Conservation (phyloP, 805 yeast species). For the Candida namnaoensis region DNA sequence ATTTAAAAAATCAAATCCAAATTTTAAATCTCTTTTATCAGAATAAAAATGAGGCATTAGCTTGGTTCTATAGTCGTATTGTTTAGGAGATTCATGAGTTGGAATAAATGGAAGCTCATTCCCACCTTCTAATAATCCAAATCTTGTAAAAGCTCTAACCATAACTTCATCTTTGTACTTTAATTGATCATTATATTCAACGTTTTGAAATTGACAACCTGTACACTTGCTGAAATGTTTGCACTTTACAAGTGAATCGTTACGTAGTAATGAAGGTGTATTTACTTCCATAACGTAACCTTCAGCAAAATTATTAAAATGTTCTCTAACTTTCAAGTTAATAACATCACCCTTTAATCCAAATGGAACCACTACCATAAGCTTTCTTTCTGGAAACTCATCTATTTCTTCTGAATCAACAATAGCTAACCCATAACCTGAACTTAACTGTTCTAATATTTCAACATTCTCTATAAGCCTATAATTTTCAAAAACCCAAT, state of each 20-base stretch:
- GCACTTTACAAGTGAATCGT: slow-evolving; percentile 49
- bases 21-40: slow-evolving; percentile 42
- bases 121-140: slow-evolving; percentile 46
- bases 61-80: slow-evolving; percentile 76
- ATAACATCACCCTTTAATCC: slow-evolving; percentile 78
- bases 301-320: slow-evolving; percentile 65
- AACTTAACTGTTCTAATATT: slow-evolving; percentile 54
- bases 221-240: slow-evolving; percentile 83
- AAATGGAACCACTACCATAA: slow-evolving; percentile 75
- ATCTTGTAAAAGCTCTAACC: slow-evolving; percentile 68
- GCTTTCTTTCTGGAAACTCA: slow-evolving; percentile 20
- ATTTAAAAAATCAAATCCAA: slow-evolving; percentile 71
- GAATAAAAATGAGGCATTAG: slow-evolving; percentile 93
- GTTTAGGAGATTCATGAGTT: slow-evolving; percentile 69
- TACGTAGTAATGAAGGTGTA: slow-evolving; percentile 31
- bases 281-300: slow-evolving; percentile 55
- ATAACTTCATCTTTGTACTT: slow-evolving; percentile 63
- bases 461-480: slow-evolving; percentile 36
- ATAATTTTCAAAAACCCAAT: slow-evolving; percentile 1
- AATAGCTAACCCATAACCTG: slow-evolving; percentile 79
- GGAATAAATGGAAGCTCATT: slow-evolving; percentile 42
- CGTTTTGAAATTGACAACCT: slow-evolving; percentile 87
- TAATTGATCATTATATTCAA: slow-evolving; percentile 66
- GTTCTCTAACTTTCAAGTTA: slow-evolving; percentile 57
- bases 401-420: slow-evolving; percentile 45